Conservation (phyloP, 1,284 basidiomycete species). For the Ceratobasidium papillatum region DNA sequence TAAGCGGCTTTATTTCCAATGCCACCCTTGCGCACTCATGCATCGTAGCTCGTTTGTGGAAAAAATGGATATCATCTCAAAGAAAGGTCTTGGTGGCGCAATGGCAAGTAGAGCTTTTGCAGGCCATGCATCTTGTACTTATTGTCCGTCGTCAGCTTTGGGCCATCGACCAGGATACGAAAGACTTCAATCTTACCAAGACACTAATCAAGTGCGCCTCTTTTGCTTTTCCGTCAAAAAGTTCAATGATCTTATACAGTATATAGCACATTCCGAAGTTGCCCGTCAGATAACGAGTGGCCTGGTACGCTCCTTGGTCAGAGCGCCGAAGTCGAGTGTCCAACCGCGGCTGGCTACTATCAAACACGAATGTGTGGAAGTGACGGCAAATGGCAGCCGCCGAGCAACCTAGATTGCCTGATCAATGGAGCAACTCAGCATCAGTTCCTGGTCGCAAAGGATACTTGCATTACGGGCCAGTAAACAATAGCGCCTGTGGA, state of each 20-base stretch:
- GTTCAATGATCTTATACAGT: background rate
- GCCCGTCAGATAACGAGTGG: slow-evolving; percentile 21
- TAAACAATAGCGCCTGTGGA: background rate
- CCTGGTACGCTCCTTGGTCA: background rate
- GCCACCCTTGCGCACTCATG: background rate
- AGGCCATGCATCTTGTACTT: background rate
- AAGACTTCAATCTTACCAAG: slow-evolving; percentile 3
- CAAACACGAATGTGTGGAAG: background rate
- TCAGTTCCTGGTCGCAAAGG: background rate
- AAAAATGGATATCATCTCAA: background rate
- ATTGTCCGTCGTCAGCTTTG: background rate
- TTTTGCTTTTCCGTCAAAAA: background rate
- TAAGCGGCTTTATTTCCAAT: background rate
- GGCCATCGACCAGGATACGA: slow-evolving; percentile 6
- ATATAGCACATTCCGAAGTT: background rate
- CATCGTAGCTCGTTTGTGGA: background rate
- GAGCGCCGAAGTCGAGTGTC: slow-evolving; percentile 14
- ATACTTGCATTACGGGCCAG: background rate
- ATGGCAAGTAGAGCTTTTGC: too few relatives aligned
- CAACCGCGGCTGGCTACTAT: background rate
- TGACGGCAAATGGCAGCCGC: background rate
- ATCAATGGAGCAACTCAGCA: background rate
- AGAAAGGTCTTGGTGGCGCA: background rate
- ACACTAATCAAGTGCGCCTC: background rate
- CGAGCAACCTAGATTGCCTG: slow-evolving; percentile 1